Conservation (phyloP, 1,284 basidiomycete species). For the Rhodofomes roseus region DNA sequence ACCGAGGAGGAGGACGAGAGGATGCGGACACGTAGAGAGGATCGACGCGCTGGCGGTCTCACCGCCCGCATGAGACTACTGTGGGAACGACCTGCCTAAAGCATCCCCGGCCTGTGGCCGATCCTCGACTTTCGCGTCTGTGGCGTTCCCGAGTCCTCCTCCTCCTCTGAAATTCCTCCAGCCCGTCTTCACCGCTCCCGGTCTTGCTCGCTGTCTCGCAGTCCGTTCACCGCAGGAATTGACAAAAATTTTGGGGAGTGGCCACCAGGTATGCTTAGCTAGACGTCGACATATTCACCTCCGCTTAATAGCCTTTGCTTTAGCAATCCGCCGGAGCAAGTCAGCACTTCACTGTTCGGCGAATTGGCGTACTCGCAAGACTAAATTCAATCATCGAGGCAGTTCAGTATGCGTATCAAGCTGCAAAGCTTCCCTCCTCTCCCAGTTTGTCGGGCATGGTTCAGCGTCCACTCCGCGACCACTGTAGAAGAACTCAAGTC, state of each 20-base stretch:
- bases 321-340: too few species aligned
- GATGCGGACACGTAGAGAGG: conserved; percentile 10
- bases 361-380: neutral
- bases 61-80: conserved; percentile 11
- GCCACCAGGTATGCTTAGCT: too few species aligned
- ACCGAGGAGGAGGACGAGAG: conserved; percentile 5
- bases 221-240: too few species aligned
- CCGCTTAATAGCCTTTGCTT: too few species aligned
- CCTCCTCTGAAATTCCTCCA: too few species aligned
- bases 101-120: neutral
- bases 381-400: neutral
- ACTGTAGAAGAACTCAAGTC: conserved; percentile 28
- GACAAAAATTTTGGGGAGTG: too few species aligned
- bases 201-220: too few species aligned
- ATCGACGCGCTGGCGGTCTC: conserved; percentile 14
- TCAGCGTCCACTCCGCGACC: conserved; percentile 25
- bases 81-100: conserved; percentile 13
- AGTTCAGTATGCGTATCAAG: conserved; percentile 37
- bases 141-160: too few species aligned
- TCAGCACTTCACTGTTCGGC: too few species aligned
- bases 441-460: conserved; percentile 40
- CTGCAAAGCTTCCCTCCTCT: conserved; percentile 35
- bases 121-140: neutral
- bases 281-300: too few species aligned
- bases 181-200: too few species aligned